Evolutionary conservation across 2,329 filamentous ascomycete species (phyloP).

Genomic region (Phoma sp.): DNA sequence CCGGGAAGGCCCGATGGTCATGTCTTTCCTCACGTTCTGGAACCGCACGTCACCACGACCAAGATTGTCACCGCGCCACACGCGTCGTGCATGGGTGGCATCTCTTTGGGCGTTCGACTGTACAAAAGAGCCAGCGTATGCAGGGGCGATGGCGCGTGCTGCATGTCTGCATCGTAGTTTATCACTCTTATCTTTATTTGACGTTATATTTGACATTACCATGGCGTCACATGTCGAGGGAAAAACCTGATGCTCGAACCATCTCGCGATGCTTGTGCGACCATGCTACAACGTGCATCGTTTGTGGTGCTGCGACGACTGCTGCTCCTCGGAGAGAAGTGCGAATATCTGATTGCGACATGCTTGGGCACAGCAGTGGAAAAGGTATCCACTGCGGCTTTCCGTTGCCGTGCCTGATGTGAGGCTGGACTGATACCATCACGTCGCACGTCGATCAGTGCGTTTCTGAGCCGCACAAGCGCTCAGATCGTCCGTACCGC

Average conservation of each 20-base stretch:
- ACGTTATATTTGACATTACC: background rate
- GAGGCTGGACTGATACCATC: constrained; percentile 14
- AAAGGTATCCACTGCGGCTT: constrained; percentile 12
- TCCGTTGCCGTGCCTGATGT: constrained; percentile 13
- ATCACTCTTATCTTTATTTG: constrained; percentile 8
- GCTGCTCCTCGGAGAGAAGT: constrained; percentile 11
- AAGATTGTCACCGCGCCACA: constrained; percentile 10
- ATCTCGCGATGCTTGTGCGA: constrained; percentile 6
- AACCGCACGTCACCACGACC: constrained; percentile 10
- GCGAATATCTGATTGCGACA: constrained; percentile 9
- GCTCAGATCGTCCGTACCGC: constrained; percentile 13
- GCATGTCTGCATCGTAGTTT: background rate
- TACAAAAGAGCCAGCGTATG: constrained; percentile 9
- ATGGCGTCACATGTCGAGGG: constrained; percentile 9
- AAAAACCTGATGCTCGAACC: constrained; percentile 9
- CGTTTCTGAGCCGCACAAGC: constrained; percentile 5
- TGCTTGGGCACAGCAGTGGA: constrained; percentile 6
- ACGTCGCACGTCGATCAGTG: constrained; percentile 17
- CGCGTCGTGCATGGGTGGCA: constrained; percentile 9
- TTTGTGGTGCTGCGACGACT: background rate
- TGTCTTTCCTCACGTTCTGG: constrained; percentile 7
- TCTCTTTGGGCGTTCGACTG: background rate
- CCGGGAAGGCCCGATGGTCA: constrained; percentile 14
- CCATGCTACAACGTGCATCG: background rate
- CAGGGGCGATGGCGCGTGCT: constrained; percentile 10